Conservation (phyloP, 1,139 yeast species). For the Taphrina wiesneri region DNA sequence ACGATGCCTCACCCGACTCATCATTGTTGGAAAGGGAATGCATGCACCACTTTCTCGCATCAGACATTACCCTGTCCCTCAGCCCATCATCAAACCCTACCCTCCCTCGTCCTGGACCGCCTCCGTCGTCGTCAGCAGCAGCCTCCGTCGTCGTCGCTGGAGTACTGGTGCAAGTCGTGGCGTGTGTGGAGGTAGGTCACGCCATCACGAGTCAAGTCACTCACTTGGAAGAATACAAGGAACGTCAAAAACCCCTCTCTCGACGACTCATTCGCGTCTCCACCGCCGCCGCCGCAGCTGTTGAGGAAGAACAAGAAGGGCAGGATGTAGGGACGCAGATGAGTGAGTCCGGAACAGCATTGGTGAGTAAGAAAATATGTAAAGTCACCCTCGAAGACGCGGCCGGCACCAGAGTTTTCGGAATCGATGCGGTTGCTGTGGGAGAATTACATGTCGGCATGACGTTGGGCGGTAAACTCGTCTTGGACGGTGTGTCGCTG, state of each 20-base stretch:
- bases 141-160: not conserved
- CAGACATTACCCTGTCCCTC: not conserved
- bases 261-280: not conserved
- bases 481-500: not conserved
- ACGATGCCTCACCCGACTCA: not conserved
- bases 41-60: not conserved
- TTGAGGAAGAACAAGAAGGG: not conserved
- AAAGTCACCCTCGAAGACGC: not conserved
- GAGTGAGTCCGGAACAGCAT: not conserved
- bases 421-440: not conserved
- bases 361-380: constrained; percentile 1
- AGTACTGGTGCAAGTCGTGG: constrained; percentile 1
- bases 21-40: not conserved
- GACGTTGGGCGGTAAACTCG: not conserved
- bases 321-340: not conserved
- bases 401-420: not conserved
- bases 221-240: constrained; percentile 4
- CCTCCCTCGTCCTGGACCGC: not conserved
- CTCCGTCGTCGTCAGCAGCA: not conserved
- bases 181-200: constrained; percentile 1
- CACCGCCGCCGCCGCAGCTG: not conserved
- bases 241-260: not conserved
- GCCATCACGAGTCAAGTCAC: not conserved
- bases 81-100: not conserved
- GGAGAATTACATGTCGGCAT: not conserved